A percentile compares a stretch with the other conserved stretches of the same genome.
These are phyloP conservation scores for Boletus sp. DNA, from an alignment of 768 basidiomycete species.

Conservation along the genomic window DNA sequence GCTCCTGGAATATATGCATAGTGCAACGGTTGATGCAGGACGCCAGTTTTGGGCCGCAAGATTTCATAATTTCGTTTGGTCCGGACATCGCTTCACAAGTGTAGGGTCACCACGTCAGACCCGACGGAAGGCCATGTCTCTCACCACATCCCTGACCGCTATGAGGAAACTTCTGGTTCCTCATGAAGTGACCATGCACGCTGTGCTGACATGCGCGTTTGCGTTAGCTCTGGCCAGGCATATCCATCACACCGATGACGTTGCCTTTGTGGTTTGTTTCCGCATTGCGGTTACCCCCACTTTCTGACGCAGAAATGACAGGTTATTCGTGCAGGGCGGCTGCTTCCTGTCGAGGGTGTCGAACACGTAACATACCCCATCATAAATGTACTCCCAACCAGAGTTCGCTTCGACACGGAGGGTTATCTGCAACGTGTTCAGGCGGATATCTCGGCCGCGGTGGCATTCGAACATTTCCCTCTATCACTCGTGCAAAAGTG, in stretches of 20 bases:
- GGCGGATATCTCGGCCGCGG: conserved; percentile 24
- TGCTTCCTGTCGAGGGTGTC: conserved; percentile 25
- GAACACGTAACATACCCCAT: conserved; percentile 24
- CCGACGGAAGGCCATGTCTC: conserved; percentile 11
- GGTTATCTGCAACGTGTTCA: conserved; percentile 22
- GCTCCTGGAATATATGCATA: conserved; percentile 24
- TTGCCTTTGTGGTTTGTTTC: conserved; percentile 32
- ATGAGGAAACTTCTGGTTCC: conserved; percentile 19
- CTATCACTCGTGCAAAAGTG: conserved; percentile 31
- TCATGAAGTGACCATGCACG: conserved; percentile 31
- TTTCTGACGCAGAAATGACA: conserved; percentile 9
- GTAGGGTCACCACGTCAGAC: conserved; percentile 1
- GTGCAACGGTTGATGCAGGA: conserved; percentile 10
- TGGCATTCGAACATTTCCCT: conserved; percentile 30
- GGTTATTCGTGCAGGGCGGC: conserved; percentile 32
- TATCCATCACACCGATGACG: conserved; percentile 24
- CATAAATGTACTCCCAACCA: conserved; percentile 28
- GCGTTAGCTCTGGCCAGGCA: conserved; percentile 24
- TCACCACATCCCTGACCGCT: conserved; percentile 15
- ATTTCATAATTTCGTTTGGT: conserved; percentile 22
- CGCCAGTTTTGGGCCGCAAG: conserved; percentile 23
- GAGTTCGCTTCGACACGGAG: conserved; percentile 18
- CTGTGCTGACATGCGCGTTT: conserved; percentile 29
- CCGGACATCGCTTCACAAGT: conserved; percentile 4
- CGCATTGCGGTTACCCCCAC: not conserved